Percentiles rank a stretch among this genome's conserved stretches.
These are phyloP conservation scores for Naumovozyma castellii DNA, from an alignment of 805 yeast species.

Conservation along the genomic window DNA sequence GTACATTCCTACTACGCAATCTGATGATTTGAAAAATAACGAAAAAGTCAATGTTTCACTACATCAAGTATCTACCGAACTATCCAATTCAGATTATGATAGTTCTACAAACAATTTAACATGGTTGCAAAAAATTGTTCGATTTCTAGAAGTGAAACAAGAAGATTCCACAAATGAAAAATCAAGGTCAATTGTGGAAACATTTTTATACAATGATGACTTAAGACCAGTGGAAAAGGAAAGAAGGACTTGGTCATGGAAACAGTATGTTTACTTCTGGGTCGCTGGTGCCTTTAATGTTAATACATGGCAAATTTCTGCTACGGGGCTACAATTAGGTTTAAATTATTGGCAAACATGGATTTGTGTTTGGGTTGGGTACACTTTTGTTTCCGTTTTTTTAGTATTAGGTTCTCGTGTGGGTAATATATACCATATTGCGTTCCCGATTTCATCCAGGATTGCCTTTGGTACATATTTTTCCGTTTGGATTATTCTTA, in stretches of 20 bases:
- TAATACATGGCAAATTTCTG: constrained; percentile 88
- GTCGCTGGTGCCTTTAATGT: constrained; percentile 83
- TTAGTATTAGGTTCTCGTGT: constrained; percentile 63
- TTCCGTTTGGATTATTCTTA: constrained; percentile 77
- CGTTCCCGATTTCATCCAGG: constrained; percentile 79
- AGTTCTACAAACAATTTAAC: too few relatives aligned
- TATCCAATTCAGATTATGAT: not conserved
- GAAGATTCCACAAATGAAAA: not conserved
- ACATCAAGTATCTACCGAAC: not conserved
- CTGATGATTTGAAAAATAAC: not conserved
- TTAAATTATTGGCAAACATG: constrained; percentile 89
- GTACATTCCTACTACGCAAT: not conserved
- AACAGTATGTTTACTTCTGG: constrained; percentile 75
- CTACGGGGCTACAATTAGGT: constrained; percentile 73
- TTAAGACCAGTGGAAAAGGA: constrained; percentile 66
- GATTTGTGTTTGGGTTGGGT: constrained; percentile 85
- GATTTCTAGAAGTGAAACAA: constrained; percentile 3
- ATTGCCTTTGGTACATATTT: constrained; percentile 84
- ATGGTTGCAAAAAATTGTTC: not conserved
- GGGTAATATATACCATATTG: constrained; percentile 72
- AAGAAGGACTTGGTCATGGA: constrained; percentile 79
- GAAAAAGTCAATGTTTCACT: not conserved
- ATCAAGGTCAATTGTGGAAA: constrained; percentile 5
- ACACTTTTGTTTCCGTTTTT: constrained; percentile 58
- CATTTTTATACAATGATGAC: constrained; percentile 67